Evolutionary conservation across 768 basidiomycete species (phyloP), one percentile per base, ranked within the genome.

Genomic region (Agaricus blazei): DNA sequence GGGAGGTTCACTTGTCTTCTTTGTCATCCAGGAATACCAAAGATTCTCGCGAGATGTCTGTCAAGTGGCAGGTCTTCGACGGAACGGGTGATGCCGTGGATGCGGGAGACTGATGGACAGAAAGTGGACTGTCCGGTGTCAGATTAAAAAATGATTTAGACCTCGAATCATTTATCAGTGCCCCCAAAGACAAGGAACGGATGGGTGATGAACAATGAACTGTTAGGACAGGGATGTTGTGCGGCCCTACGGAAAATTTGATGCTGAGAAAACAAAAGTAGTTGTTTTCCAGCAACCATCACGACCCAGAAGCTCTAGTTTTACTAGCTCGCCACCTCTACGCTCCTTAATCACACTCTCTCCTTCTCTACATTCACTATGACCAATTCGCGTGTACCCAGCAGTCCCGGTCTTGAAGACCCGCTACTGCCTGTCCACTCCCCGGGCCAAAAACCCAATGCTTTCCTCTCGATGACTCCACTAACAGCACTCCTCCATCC

Each of bases 401-500:
- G 65, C 52, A 66, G 64, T 57, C 70, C 72, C 50, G 65, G 70
- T 45, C 72, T 75, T 47, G 67, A 74, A 4, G 59, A 68, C 19
- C 23, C 51, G 59, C 24, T 58, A 66, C 54, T 60, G 67, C 57
- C 63, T 64, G 36, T 65, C 56, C 36, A 53, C 60, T 48, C 59
- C 61, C 43, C 54, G 53, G 29, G 24, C 48, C 47, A 40, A 51
- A 36, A 57, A 60, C 43, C 52, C 60, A 51, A 50, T 51, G 60
- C 46, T 46, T 42, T 64, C 45, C 58, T 64, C 26, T 55, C 63
- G 43, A 40, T 67, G 48, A 59, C 65, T 37, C 60, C 67, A 42
- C 56, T 75, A 31, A 44, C 73, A 28, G 63, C 69, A 27, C 64
- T 66, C 1, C 61, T 76, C 28, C 66, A 74, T 36, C 72, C 75